Base-by-base conservation (phyloP, 768 basidiomycete species). In the Gymnopilus junonius region DNA sequence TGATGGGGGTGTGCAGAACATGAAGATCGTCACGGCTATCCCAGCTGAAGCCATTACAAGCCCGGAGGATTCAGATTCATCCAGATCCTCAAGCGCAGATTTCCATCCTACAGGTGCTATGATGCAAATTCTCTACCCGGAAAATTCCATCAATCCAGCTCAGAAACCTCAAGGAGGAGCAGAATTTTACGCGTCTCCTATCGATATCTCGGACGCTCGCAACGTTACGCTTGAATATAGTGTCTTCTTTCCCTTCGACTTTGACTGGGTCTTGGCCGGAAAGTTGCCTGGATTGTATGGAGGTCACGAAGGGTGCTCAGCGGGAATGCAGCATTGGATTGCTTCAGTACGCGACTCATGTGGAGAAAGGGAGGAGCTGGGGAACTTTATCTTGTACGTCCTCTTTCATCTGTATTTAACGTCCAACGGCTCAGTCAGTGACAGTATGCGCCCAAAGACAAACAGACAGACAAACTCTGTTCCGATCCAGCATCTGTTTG, bases 271-370 rank as follows among this genome's bases (percentile, higher is more conserved):
- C 17, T 80, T 84, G 57, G 94, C 85, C 4, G 95, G 95, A 7
- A 96, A 97, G 75, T 73, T 96, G 5, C 93, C 94, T 0, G 95
- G 94, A 0, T 65, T 95, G 4, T 93, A 88, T 68, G 90, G 90
- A 0, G 91, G 91, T 0, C 86, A 83, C 65, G 77, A 71, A 3
- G 82, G 79, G 20, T 93, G 92, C 71, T 92, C 91, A 20, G 92
- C 5, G 92, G 92, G 1, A 79, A 86, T 66, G 80, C 82, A n/a
- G 94, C 92, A 7, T 65, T 78, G 35, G 80, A 83, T 45, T 96
- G 94, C 69, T 96, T 93, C 71, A 93, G 91, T 70, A 94, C 93
- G 6, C 77, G 94, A 27, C 61, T 95, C 66, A 95, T 96, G 94
- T 95, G 91, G 90, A 80, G 91, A 39, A 69, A 73, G 12, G 76